Conservation (phyloP, 2,329 filamentous ascomycete genomes). For the Fusarium sp. region DNA sequence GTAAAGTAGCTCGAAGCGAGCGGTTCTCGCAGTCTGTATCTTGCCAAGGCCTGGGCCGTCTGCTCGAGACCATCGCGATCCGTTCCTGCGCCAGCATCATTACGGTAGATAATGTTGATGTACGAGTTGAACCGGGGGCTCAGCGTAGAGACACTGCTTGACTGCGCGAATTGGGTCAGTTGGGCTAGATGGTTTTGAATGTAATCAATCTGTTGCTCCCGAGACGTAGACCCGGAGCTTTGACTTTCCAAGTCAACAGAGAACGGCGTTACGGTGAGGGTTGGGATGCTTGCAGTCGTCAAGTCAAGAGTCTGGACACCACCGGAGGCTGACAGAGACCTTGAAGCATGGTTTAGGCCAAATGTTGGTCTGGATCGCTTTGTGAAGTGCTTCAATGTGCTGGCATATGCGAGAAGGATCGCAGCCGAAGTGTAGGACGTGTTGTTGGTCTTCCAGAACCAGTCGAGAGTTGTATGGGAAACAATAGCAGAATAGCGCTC, state of each 20-base stretch:
- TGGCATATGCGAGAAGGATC: slow-evolving; percentile 12
- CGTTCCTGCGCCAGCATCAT: background rate
- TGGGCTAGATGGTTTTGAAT: slow-evolving; percentile 17
- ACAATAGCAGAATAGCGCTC: background rate
- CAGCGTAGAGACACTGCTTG: background rate
- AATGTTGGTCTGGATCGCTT: slow-evolving; percentile 2
- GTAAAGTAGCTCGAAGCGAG: slow-evolving; percentile 20
- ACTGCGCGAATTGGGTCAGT: slow-evolving; percentile 6
- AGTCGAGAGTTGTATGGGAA: background rate
- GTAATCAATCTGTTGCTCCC: background rate
- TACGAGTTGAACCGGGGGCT: slow-evolving; percentile 10
- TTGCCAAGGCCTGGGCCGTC: background rate
- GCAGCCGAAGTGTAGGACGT: background rate
- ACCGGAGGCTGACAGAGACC: slow-evolving; percentile 7
- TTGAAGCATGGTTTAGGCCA: slow-evolving; percentile 20
- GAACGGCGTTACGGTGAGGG: slow-evolving; percentile 6
- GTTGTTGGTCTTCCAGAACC: background rate
- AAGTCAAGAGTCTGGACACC: slow-evolving; percentile 12
- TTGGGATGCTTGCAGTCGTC: slow-evolving; percentile 4
- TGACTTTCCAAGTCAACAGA: background rate
- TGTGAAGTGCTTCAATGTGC: background rate
- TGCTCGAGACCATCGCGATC: no score
- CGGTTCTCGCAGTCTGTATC: slow-evolving; percentile 13
- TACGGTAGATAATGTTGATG: slow-evolving; percentile 13
- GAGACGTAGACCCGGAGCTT: background rate